A percentile compares a stretch with the other conserved stretches of the same genome.
Conservation (phyloP, 495 filamentous ascomycete species). For the Aspergillus biplanus region DNA sequence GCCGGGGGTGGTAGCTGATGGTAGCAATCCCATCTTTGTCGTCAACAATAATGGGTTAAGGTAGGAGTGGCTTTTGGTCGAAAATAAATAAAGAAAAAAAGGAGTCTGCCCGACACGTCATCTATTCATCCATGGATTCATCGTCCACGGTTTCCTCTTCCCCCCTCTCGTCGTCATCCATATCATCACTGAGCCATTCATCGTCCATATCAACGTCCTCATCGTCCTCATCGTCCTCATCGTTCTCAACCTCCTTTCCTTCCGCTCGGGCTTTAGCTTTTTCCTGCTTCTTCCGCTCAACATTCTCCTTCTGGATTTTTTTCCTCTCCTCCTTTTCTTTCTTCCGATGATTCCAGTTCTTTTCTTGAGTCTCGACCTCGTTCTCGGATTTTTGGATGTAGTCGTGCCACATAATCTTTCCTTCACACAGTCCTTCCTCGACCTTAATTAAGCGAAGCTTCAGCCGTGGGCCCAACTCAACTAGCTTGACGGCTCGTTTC, state of each 20-base stretch:
- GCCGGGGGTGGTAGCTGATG: too few species aligned
- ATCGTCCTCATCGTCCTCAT: too few species aligned
- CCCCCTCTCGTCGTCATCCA: slow-evolving; percentile 54
- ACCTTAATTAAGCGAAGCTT: slow-evolving; percentile 90
- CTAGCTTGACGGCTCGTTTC: slow-evolving; percentile 85
- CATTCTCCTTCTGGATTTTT: slow-evolving; percentile 82
- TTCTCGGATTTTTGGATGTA: slow-evolving; percentile 79
- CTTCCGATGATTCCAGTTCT: slow-evolving; percentile 74
- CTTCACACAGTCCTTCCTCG: slow-evolving; percentile 89
- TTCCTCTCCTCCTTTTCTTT: slow-evolving; percentile 82
- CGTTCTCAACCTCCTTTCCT: slow-evolving; percentile 46
- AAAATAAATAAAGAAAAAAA: neutral
- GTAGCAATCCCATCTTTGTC: too few species aligned
- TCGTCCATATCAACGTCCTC: slow-evolving; percentile 59
- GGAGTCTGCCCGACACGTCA: neutral
- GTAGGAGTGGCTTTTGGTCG: neutral
- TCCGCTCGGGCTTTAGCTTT: slow-evolving; percentile 52
- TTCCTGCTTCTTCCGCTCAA: slow-evolving; percentile 77
- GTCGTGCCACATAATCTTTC: slow-evolving; percentile 97
- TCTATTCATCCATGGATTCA: slow-evolving; percentile 47
- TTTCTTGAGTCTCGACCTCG: slow-evolving; percentile 76
- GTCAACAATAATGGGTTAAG: neutral
- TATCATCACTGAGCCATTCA: slow-evolving; percentile 62
- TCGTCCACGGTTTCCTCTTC: slow-evolving; percentile 41
- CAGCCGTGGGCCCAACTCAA: slow-evolving; percentile 91